Evolutionary conservation across 2,329 filamentous ascomycete genomes (phyloP), one percentile per base, ranked within the genome.

Genomic region (Penicillium sp.): DNA sequence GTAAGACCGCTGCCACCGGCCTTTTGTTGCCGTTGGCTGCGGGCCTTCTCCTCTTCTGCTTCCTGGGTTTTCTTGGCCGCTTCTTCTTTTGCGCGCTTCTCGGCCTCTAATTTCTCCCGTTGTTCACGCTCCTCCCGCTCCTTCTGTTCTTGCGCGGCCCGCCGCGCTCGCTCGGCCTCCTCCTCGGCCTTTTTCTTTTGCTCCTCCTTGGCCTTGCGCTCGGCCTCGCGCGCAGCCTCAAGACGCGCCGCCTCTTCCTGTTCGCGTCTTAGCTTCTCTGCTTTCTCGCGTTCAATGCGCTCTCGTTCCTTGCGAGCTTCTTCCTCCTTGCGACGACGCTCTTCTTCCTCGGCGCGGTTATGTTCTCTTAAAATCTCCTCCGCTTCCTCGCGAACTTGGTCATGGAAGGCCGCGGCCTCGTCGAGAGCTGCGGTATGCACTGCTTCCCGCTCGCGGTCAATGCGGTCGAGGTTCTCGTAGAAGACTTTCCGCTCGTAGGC

Each of bases 361-460:
- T 84, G 73, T n/a, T 78, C 75, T 42, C 82, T 74, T n/a, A 84
- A 65, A 19, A 80, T 81, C 21, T 80, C 77, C 66, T 85, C 80
- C 3, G 85, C 85, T 50, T 81, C 78, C 52, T 79, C 75, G 46
- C 80, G 81, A 11, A 93, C 83, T 27, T 84, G 81, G 37, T 89
- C 84, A 70, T 92, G 90, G 67, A 88, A 84, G 14, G 80, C 80
- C 49, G 85, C 85, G 4, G 88, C 88, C 47, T 83, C 83, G 46
- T 83, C 84, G 16, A 93, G 81, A 14, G 88, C 88, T 64, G 86
- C 83, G 57, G 83, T 81, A 69, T 91, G 88, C 54, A 79, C 80
- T 50, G 83, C 78, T 68, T 88, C 86, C 33, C 83, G 84, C 61
- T 90, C 86, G 35, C 84, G 81, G 31, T 84, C 81, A 51, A 86